phyloP scores from a whole-genome alignment of 495 filamentous ascomycete species.

The Lasiosphaeria ovina region DNA sequence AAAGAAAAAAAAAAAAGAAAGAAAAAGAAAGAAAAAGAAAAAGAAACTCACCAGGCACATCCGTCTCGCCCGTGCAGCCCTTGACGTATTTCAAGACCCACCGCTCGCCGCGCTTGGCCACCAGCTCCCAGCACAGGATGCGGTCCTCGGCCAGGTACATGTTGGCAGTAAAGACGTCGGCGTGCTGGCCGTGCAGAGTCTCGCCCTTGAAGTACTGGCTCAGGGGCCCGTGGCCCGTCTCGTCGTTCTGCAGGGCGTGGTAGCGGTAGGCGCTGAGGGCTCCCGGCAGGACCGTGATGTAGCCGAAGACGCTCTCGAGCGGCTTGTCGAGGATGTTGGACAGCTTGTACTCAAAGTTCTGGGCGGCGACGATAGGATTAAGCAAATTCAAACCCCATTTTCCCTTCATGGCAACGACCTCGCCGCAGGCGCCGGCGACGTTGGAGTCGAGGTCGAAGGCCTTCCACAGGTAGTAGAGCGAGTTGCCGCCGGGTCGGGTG shows the following conservation, averaged over 20 bases:
- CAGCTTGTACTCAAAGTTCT: slow-evolving; percentile 99
- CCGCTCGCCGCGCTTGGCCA: slow-evolving; percentile 89
- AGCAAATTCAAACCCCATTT: slow-evolving; percentile 77
- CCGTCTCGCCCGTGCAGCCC: slow-evolving; percentile 90
- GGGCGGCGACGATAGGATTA: slow-evolving; percentile 92
- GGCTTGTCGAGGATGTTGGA: slow-evolving; percentile 98
- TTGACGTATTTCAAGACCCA: slow-evolving; percentile 99
- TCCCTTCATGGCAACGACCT: slow-evolving; percentile 95
- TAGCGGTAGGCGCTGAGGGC: slow-evolving; percentile 94
- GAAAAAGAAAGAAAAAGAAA: slow-evolving; percentile 5
- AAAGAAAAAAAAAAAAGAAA: slow-evolving; percentile 1
- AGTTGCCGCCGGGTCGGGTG: slow-evolving; percentile 79
- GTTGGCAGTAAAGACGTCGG: slow-evolving; percentile 98
- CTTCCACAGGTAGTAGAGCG: slow-evolving; percentile 98
- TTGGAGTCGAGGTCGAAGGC: slow-evolving; percentile 97
- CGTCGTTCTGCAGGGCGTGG: slow-evolving; percentile 95
- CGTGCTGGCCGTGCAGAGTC: slow-evolving; percentile 92
- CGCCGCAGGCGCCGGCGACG: slow-evolving; percentile 92
- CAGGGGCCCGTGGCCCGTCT: slow-evolving; percentile 89
- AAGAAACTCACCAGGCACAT: slow-evolving; percentile 76
- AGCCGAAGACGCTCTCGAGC: slow-evolving; percentile 94
- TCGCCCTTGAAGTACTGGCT: slow-evolving; percentile 99
- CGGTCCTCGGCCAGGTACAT: slow-evolving; percentile 99
- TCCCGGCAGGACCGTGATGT: slow-evolving; percentile 94
- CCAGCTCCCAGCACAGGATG: slow-evolving; percentile 98